Evolutionary conservation across 176 grass and related monocot species (phyloP), one percentile per base, ranked within the genome.

Genomic region (Poa annua): DNA sequence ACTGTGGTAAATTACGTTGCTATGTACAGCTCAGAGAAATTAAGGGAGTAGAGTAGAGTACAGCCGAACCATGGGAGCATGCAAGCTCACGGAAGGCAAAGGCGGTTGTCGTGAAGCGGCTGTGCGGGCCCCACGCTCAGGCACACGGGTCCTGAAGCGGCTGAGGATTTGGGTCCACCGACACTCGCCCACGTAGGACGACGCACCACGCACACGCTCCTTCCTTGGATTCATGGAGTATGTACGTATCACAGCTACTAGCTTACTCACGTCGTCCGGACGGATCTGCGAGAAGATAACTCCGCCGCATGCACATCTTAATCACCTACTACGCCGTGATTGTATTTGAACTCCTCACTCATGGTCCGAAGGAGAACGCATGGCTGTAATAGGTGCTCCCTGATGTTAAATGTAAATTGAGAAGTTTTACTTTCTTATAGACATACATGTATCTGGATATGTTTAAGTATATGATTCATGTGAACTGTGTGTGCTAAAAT

Each of bases 61-160:
- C 78, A 82, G 83, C 81, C 35, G 75, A 51, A 83, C 75, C 26
- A 41, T 25, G 77, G 44, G 45, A 47, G 25, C 52, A 48, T 38
- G 51, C 59, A 71, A 61, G 71, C 64, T 87, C 84, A 75, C 84
- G 80, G 75, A 80, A 80, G 89, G 77, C 61, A 61, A 87, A 52
- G 8, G 61, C 61, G 33, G 66, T 80, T 80, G 90, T 92, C 86
- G 84, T 65, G 16, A 49, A 86, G 86, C 66, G 75, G 86, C 76
- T 50, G 64, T 36, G 50, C 35, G 61, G 39, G 32, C 26, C 36
- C 11, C 68, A 33, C 74, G 6, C 66, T 53, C 56, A 8, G 32
- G 32, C 53, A 62, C 76, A 47, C 55, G 44, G 24, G 26, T 48
- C 63, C 36, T 38, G 10, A 76, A 81, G 78, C 61, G 78, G 76